phyloP scores from a whole-genome alignment of 1,139 yeast species.

The Sugiyamaella grinbergsii region DNA sequence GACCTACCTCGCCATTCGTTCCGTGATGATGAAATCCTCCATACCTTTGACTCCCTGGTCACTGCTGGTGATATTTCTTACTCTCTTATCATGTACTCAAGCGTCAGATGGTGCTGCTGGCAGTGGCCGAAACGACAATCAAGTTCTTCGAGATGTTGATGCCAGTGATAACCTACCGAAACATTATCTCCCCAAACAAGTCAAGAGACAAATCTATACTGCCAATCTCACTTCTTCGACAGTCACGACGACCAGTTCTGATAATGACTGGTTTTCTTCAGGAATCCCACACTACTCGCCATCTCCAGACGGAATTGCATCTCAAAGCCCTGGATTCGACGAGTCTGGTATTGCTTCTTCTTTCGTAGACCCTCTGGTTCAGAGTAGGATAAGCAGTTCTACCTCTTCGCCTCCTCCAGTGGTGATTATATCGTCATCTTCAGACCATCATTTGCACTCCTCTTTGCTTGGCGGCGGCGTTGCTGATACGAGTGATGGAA shows the following conservation, averaged over 20 bases:
- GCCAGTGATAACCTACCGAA: too few species aligned
- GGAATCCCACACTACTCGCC: constrained; percentile 14
- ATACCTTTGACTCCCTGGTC: constrained; percentile 13
- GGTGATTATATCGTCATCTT: not conserved
- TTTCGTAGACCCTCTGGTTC: not conserved
- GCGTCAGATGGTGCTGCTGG: constrained; percentile 20
- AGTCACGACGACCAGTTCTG: constrained; percentile 9
- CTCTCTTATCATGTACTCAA: not conserved
- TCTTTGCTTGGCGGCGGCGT: not conserved
- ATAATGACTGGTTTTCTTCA: constrained; percentile 18
- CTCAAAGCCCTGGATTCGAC: too few species aligned
- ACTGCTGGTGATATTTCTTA: constrained; percentile 1
- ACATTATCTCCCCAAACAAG: constrained; percentile 22
- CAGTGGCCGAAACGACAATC: constrained; percentile 13
- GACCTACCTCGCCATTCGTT: not conserved
- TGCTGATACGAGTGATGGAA: constrained; percentile 2
- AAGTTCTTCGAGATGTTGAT: too few species aligned
- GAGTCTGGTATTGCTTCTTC: too few species aligned
- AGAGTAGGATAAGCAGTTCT: not conserved
- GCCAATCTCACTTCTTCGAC: constrained; percentile 22
- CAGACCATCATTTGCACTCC: not conserved
- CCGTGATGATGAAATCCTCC: constrained; percentile 1
- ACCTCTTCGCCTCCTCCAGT: constrained; percentile 1
- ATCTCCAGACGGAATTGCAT: not conserved
- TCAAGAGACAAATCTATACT: constrained; percentile 26